These are phyloP conservation scores for Dactylella cylindrospora DNA, from an alignment of 2,329 filamentous ascomycete genomes.

Conservation along the genomic window DNA sequence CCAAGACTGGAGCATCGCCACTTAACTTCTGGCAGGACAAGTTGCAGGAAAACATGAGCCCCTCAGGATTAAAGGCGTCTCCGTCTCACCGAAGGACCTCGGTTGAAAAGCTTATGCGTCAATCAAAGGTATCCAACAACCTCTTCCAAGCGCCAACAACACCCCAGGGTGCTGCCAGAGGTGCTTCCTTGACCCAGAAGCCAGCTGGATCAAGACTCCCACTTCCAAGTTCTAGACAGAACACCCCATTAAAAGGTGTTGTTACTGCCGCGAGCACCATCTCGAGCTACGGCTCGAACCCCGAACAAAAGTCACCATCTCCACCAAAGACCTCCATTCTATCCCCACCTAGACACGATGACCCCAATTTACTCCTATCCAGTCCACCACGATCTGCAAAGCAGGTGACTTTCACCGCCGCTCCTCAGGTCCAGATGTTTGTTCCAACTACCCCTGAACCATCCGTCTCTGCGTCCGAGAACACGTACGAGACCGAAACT, in stretches of 20 bases:
- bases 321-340: conserved; percentile 49
- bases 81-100: conserved; percentile 81
- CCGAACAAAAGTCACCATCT: conserved; percentile 41
- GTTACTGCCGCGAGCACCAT: conserved; percentile 55
- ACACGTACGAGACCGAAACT: conserved; percentile 80
- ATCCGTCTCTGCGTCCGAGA: conserved; percentile 87
- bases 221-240: conserved; percentile 60
- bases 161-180: conserved; percentile 51
- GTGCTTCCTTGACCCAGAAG: conserved; percentile 65
- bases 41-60: conserved; percentile 72
- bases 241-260: conserved; percentile 60
- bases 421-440: conserved; percentile 93
- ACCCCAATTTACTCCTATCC: conserved; percentile 57
- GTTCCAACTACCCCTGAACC: conserved; percentile 96
- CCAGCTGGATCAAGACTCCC: conserved; percentile 68
- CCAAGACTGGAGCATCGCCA: conserved; percentile 62
- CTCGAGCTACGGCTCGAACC: conserved; percentile 54
- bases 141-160: conserved; percentile 87
- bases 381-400: conserved; percentile 82
- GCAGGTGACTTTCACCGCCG: conserved; percentile 94
- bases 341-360: conserved; percentile 42
- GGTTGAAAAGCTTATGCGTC: conserved; percentile 91
- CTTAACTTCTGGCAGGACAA: conserved; percentile 86
- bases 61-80: conserved; percentile 51
- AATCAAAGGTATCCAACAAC: conserved; percentile 95